phyloP scores from a whole-genome alignment of 129 eudicot species.

The Gnaphalium uliginosum region DNA sequence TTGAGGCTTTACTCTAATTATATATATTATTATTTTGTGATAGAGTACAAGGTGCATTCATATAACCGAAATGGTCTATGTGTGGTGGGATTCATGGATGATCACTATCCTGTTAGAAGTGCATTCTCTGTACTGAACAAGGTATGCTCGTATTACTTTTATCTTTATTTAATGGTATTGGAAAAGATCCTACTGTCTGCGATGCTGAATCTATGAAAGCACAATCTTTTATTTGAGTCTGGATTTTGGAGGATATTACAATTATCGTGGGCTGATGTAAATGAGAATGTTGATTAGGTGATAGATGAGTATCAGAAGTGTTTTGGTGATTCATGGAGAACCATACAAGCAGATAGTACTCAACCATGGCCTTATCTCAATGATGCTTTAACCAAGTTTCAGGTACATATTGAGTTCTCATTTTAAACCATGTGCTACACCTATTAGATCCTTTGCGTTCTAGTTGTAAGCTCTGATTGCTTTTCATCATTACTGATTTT shows the following conservation, averaged over 20 bases:
- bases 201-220: neutral
- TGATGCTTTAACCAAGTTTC: constrained; percentile 82
- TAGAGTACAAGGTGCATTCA: constrained; percentile 47
- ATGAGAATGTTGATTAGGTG: constrained; percentile 46
- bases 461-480: constrained; percentile 9
- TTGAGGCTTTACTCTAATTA: neutral
- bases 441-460: neutral
- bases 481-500: neutral
- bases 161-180: neutral
- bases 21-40: constrained; percentile 17
- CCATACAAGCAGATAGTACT: constrained; percentile 60
- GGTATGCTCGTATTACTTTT: constrained; percentile 34
- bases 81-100: constrained; percentile 92
- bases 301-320: constrained; percentile 81
- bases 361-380: constrained; percentile 87
- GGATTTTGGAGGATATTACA: neutral
- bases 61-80: constrained; percentile 77
- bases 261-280: neutral
- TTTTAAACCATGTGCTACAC: neutral
- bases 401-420: constrained; percentile 41
- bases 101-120: constrained; percentile 94
- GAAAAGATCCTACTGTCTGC: neutral
- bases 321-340: constrained; percentile 90
- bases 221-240: neutral
- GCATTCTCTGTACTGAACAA: constrained; percentile 86